Evolutionary conservation across 805 yeast species (phyloP), one percentile per base, ranked within the genome.

Genomic region (Wickerhamiella azymoides): DNA sequence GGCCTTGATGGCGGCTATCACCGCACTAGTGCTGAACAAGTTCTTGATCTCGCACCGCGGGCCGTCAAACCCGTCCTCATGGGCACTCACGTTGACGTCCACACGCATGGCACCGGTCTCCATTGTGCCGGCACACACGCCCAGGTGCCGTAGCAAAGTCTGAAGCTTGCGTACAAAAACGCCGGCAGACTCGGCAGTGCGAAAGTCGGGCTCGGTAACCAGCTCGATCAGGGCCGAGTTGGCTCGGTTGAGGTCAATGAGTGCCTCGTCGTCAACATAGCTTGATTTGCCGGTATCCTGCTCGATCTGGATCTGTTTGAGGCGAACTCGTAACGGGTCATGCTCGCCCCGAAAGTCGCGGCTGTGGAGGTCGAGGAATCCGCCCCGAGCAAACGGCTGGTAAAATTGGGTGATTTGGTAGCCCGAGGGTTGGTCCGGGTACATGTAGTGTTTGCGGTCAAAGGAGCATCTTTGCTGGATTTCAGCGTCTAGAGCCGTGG

Each of bases 101-200:
- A 89, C 92, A 56, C 98, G 71, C 72, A 92, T 80, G 0, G 96
- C 92, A 6, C 98, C 98, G 1, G 86, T 77, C 58, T 92, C 97
- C 57, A 92, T 68, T 53, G 88, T 95, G 13, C 96, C 97, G 0
- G 89, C 71, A 52, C 94, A 85, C 1, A 92, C 74, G 4, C 73
- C 76, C 43, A 85, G 60, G 51, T 76, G 77, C 41, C 80, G 69
- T 33, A 89, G 74, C 32, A 85, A 62, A 17, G 75, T 69, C 56
- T 84, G 94, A 51, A 80, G 81, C 57, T 86, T 86, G 54, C 78
- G 80, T 39, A 92, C 74, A 62, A 89, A 92, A 0, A 81, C 74
- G 35, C 74, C 74, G 0, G 93, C 84, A 55, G 85, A 79, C 39
- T 73, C 71, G 9, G 83, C 66, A 41, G 70, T 64, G 39, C 69